Base-by-base conservation (phyloP, 257 asterid genomes). In the Perilla frutescens region DNA sequence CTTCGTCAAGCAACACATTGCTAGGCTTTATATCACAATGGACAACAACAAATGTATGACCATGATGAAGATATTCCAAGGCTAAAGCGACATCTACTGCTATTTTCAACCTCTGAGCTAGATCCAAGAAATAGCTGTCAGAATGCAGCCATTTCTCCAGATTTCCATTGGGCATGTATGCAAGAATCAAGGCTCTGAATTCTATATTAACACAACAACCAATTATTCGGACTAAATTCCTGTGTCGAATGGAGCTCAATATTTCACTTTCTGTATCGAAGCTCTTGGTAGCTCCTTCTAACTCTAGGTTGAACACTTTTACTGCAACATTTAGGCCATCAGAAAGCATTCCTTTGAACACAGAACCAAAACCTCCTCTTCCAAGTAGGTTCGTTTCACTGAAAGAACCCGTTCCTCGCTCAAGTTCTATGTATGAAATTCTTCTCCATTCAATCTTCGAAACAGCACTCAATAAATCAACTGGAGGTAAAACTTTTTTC, bases 191-290 rank as follows among this genome's bases (percentile, higher is more conserved):
- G 34, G 75, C 75, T 43, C 41, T 74, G 20, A 74, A 74, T 3
- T 74, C 79, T 5, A 12, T 6, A 0, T 66, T 74, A 5, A 40
- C 32, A 8, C 79, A 74, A 20, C 79, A 74, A 13, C 79, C 59
- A 40, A 74, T 45, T 3, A 74, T 13, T 8, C 59, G 56, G 11
- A 73, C 41, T 10, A 73, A 54, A 32, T 73, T 73, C 13, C 78
- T 73, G 1, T 66, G 79, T 0, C 79, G 73, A 64, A 74, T 10
- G 8, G 72, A 26, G 67, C 67, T 65, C 15, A 74, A 3, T 13
- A 82, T 68, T 77, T 68, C 59, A 62, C 81, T 59, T 54, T 83
- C 87, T 0, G 75, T 62, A 4, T 77, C 80, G 58, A 83, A 83
- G 45, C 87, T 83, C 73, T 80, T 74, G 66, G 26, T 14, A 1